These are phyloP conservation scores for Moringa oleifera DNA, from an alignment of 345 rosid genomes.

Conservation along the genomic window DNA sequence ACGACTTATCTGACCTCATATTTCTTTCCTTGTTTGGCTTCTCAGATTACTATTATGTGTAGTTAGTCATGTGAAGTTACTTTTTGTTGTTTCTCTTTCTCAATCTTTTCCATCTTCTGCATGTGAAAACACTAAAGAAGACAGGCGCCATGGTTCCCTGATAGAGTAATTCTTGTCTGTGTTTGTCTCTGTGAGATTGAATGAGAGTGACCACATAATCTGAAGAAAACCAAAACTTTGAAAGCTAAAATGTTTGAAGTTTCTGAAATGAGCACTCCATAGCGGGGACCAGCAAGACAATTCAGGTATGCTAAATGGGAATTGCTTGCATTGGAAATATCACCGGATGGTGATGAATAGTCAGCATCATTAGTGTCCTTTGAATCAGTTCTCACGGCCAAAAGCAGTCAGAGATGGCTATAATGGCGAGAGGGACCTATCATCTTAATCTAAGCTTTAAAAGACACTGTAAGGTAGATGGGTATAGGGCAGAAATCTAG, in stretches of 20 bases:
- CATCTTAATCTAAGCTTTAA: constrained; percentile 27
- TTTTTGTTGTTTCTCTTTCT: neutral
- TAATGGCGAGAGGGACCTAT: constrained; percentile 79
- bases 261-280: neutral
- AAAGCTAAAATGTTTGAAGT: neutral
- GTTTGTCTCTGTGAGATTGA: neutral
- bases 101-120: constrained; percentile 1
- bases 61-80: neutral
- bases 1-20: constrained; percentile 3
- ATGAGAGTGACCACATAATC: too few species aligned
- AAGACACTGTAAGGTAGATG: constrained; percentile 3
- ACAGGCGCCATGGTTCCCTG: constrained; percentile 9
- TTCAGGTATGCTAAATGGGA: constrained; percentile 9
- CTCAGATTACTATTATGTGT: neutral
- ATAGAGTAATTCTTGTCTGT: constrained; percentile 16
- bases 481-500: too few species aligned
- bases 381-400: constrained; percentile 49
- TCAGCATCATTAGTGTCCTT: constrained; percentile 54
- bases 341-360: constrained; percentile 53
- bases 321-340: constrained; percentile 37
- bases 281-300: neutral
- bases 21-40: neutral
- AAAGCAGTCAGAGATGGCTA: constrained; percentile 61
- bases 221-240: too few species aligned
- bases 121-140: neutral